Evolutionary conservation across 208 protist species (phyloP), one percentile per base, ranked within the genome.

Genomic region (Crithidia fasciculata): DNA sequence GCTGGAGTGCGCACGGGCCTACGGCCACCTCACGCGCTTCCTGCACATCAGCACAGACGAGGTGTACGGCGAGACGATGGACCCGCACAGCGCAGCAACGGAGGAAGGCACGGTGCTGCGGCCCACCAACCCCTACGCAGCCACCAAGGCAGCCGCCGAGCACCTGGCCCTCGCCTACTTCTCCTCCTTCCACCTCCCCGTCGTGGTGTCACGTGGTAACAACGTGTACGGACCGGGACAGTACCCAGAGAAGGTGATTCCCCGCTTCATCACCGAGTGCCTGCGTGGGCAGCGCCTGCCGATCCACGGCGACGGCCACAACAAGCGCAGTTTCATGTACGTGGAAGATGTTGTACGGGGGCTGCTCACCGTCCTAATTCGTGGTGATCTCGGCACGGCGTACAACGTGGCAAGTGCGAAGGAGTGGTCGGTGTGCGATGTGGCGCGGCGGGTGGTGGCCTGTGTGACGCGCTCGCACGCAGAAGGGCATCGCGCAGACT

Each of bases 11-110:
- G 74, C 80, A 39, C 55, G 83, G 49, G 62, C 62, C 52, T 88
- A 82, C 63, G 80, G 76, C 7, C 76, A 87, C n/a, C 83, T 99
- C 43, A 83, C 87, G 59, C 82, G 95, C 15, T 99, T 99, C 71
- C 85, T 99, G 53, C 95, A 99, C 69, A 91, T 99, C 9, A 94
- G 84, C 59, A 99, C 98, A 2, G 98, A 99, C 74, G 98, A 99
- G 80, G 98, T 99, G 47, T 99, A 99, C 77, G 98, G 98, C 36
- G 91, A 98, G 68, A 80, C 85, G 4, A 57, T 19, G 8, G 64
- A 67, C 40, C 37, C 40, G 12, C 50, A 3, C 16, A 54, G 15
- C 2, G 36, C 64, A 45, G 52, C 69, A 2, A 77, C 82, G 55
- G 71, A 80, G 43, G 83, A 95, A 59, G 74, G 72, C 9, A 74